Base-by-base conservation (phyloP, 495 filamentous ascomycete genomes). In the Apiosordaria backusii region DNA sequence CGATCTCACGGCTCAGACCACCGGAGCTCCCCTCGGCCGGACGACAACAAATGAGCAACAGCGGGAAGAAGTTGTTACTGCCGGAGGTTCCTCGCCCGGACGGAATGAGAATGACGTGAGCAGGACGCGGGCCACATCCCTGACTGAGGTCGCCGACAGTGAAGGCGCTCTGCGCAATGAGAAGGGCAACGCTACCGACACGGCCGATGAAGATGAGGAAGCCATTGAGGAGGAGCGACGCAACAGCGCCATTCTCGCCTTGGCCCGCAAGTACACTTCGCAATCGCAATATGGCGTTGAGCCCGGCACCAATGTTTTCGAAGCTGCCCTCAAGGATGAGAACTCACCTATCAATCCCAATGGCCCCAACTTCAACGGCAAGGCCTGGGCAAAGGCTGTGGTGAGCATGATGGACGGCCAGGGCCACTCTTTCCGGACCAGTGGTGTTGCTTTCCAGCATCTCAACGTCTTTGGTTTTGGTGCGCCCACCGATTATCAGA, bases 391-490 rank as follows among this genome's bases (percentile, higher is more conserved):
- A 35, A 86, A 86, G 77, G 73, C 81, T 24, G 64, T 87, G 40
- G 78, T 86, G 45, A 77, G 79, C 27, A 73, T 84, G 66, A 71
- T 82, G 4, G 66, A 75, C 18, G 76, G 78, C 50, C 75, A 77
- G 26, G 83, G 83, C 21, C 70, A 74, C 27, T 70, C 76, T 21
- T 80, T 79, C 65, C 78, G 85, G 63, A 82, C 82, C 3, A 79
- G 79, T 4, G 86, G 85, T 45, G 78, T 88, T 50, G 70, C 76
- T 62, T 87, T 81, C 75, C 85, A 83, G 70, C 85, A 91, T 69
- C 79, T 95, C 65, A 90, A 84, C 65, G 88, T 92, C 23, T 87
- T 92, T 76, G 91, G 91, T 29, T 93, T 87, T 72, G 91, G 90
- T 23, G 85, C 83, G 55, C 79, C 89, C 1, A 91, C 90, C 1